Percentiles rank a stretch among this genome's conserved stretches.
phyloP scores from a whole-genome alignment of 208 protist genomes.

The Wallacemonas sp. region DNA sequence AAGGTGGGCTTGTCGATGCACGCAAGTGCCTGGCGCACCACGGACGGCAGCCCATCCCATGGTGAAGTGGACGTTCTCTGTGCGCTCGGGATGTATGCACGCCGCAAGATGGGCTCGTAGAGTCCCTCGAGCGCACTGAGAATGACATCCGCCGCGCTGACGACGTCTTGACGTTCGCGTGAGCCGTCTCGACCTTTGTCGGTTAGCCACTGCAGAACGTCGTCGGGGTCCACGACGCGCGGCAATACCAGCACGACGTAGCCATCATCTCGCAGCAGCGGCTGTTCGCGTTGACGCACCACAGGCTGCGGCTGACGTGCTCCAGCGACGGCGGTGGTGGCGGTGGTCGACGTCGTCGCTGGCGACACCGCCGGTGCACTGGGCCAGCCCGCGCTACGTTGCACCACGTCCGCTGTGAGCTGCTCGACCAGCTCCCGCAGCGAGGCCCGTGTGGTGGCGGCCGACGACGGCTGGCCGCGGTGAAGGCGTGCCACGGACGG shows the following conservation, averaged over 20 bases:
- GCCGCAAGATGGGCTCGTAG: conserved; percentile 56
- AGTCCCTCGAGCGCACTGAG: conserved; percentile 48
- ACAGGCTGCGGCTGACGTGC: not conserved
- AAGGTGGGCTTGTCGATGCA: not conserved
- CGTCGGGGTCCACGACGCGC: conserved; percentile 28
- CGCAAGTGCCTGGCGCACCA: not conserved
- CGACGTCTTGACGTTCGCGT: no score
- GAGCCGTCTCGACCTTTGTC: not conserved
- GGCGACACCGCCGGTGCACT: not conserved
- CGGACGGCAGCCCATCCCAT: not conserved
- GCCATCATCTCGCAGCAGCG: conserved; percentile 26
- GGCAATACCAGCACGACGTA: conserved; percentile 67
- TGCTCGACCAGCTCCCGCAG: conserved; percentile 25
- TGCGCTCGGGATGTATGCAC: conserved; percentile 12
- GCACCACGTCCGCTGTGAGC: conserved; percentile 8
- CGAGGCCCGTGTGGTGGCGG: conserved; percentile 3
- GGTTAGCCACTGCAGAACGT: conserved; percentile 16
- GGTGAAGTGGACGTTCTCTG: no score
- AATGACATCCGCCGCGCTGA: conserved; percentile 38
- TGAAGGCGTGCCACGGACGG: not conserved
- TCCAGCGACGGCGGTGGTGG: no score
- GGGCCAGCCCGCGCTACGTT: not conserved
- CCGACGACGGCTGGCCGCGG: conserved; percentile 18
- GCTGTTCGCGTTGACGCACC: not conserved
- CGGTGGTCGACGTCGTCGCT: not conserved